Conservation (phyloP, 371 early-diverging fungal genomes). For the Parasitella parasitica region DNA sequence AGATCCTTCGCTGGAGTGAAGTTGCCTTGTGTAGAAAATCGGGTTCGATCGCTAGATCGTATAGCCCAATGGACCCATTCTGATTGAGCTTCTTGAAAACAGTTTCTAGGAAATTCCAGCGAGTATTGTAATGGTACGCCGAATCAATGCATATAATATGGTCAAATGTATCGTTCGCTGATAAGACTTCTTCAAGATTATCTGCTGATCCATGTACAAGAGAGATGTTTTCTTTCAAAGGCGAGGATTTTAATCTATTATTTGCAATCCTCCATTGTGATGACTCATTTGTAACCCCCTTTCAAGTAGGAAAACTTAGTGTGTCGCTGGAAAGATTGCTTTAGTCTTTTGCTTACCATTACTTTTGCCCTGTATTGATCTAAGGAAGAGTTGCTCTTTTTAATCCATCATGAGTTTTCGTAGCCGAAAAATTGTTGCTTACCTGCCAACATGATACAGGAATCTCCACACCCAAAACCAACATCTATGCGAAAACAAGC, state of each 20-base stretch:
- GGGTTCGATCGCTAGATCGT: slow-evolving; percentile 35
- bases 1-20: slow-evolving; percentile 2
- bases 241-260: not conserved
- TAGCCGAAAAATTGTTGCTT: not conserved
- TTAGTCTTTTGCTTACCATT: slow-evolving; percentile 20
- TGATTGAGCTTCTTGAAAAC: slow-evolving; percentile 28
- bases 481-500: slow-evolving; percentile 28
- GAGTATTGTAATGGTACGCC: slow-evolving; percentile 59
- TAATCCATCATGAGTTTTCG: not conserved
- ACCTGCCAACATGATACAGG: slow-evolving; percentile 44
- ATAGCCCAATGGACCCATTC: slow-evolving; percentile 44
- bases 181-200: slow-evolving; percentile 11
- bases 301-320: not conserved
- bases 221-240: not conserved
- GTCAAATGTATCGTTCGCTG: slow-evolving; percentile 21
- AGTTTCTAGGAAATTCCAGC: slow-evolving; percentile 44
- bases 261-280: slow-evolving; percentile 35
- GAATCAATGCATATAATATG: slow-evolving; percentile 56
- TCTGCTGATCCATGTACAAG: slow-evolving; percentile 40
- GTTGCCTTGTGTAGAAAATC: slow-evolving; percentile 4
- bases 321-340: not conserved
- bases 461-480: slow-evolving; percentile 56
- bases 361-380: slow-evolving; percentile 27
- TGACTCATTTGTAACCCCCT: slow-evolving; percentile 52
- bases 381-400: slow-evolving; percentile 3